These are phyloP conservation scores for Chrysoporthe austroafricana DNA, from an alignment of 2,329 filamentous ascomycete genomes.

Conservation along the genomic window DNA sequence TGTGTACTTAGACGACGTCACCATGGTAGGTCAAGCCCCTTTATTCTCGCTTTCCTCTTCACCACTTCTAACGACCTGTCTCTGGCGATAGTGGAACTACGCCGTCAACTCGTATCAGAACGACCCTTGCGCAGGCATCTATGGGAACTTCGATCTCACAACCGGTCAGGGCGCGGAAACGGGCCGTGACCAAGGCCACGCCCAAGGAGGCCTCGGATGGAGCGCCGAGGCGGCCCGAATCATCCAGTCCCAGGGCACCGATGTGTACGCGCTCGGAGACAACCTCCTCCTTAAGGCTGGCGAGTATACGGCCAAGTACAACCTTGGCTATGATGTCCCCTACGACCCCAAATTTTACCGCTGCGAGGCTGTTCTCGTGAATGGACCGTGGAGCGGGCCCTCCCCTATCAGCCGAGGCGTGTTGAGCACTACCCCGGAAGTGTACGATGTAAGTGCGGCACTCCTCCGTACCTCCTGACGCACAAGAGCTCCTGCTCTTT, in stretches of 20 bases:
- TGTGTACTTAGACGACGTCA: conserved; percentile 46
- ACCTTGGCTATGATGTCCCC: conserved; percentile 39
- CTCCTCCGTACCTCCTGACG: background rate
- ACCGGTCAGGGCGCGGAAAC: conserved; percentile 44
- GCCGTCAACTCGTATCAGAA: conserved; percentile 42
- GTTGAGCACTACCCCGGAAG: conserved; percentile 20
- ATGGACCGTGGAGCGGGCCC: conserved; percentile 42
- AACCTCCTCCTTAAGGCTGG: conserved; percentile 41
- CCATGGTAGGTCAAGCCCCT: conserved; percentile 33
- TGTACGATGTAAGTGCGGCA: conserved; percentile 29
- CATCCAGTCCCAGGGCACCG: conserved; percentile 41
- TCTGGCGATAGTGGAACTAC: conserved; percentile 41
- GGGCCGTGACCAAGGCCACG: conserved; percentile 44
- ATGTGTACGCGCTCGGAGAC: conserved; percentile 39
- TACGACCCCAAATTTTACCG: conserved; percentile 43
- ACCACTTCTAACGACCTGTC: background rate
- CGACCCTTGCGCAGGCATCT: conserved; percentile 42
- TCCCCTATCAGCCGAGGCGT: conserved; percentile 36
- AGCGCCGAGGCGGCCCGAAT: conserved; percentile 39
- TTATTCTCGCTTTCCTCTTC: background rate
- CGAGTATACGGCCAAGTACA: conserved; percentile 46
- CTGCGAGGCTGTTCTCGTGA: conserved; percentile 45
- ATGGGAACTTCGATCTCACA: conserved; percentile 35
- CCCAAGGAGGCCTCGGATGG: conserved; percentile 40
- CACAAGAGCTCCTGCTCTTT: too few species aligned